These are phyloP conservation scores for Hanseniaspora nectarophila DNA, from an alignment of 805 yeast genomes.

Conservation along the genomic window DNA sequence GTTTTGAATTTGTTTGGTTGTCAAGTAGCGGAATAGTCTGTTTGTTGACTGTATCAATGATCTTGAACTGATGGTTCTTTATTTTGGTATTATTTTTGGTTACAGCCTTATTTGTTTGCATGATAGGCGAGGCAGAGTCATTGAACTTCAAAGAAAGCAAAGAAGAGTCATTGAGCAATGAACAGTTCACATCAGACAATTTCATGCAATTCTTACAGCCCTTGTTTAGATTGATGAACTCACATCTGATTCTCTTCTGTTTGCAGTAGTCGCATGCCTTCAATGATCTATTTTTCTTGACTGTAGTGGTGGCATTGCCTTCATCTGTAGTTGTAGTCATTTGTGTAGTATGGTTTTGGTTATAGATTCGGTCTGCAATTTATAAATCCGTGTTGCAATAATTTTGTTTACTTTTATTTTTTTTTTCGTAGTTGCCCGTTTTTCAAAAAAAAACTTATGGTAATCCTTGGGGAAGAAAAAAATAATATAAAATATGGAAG, in stretches of 20 bases:
- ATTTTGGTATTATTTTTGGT: background rate
- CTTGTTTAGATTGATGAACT: background rate
- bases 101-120: background rate
- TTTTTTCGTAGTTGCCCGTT: background rate
- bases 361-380: too few relatives aligned
- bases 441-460: too few relatives aligned
- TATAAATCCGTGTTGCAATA: too few relatives aligned
- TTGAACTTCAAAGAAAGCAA: background rate
- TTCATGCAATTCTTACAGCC: slow-evolving; percentile 12
- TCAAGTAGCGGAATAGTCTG: background rate
- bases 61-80: slow-evolving; percentile 1
- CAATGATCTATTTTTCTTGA: slow-evolving; percentile 4
- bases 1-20: background rate
- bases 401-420: too few relatives aligned
- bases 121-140: background rate
- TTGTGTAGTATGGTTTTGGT: too few relatives aligned
- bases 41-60: slow-evolving; percentile 2
- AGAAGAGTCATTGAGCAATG: background rate
- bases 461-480: too few relatives aligned
- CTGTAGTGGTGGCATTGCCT: background rate
- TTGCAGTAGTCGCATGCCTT: slow-evolving; percentile 14
- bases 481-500: too few relatives aligned
- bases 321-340: background rate
- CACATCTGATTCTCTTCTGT: slow-evolving; percentile 11
- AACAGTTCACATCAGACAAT: background rate